phyloP scores from a whole-genome alignment of 2,329 filamentous ascomycete species.

The Trichoderma afroharzianum region DNA sequence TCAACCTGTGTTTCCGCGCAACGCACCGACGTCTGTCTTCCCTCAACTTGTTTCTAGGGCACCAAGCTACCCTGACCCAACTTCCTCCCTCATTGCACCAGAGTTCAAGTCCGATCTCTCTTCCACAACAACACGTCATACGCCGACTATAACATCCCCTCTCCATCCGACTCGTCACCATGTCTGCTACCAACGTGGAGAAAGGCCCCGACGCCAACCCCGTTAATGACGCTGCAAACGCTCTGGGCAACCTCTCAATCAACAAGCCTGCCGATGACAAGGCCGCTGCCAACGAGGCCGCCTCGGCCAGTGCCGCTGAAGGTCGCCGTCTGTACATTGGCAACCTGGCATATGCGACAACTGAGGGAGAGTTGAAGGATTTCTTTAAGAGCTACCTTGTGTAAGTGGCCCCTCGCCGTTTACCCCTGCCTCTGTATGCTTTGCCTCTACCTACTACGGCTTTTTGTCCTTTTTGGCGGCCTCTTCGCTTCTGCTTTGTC shows the following conservation, averaged over 20 bases:
- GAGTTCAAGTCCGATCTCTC: slow-evolving; percentile 51
- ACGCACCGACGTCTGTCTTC: slow-evolving; percentile 46
- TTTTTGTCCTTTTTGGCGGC: background rate
- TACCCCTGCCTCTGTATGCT: background rate
- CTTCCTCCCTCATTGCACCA: slow-evolving; percentile 61
- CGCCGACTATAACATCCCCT: slow-evolving; percentile 42
- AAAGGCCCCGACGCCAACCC: slow-evolving; percentile 61
- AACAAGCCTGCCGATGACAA: slow-evolving; percentile 49
- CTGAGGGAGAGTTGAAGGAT: slow-evolving; percentile 99
- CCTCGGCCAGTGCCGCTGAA: slow-evolving; percentile 95
- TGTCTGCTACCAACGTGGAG: slow-evolving; percentile 72
- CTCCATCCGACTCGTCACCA: slow-evolving; percentile 54
- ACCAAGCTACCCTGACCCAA: slow-evolving; percentile 77
- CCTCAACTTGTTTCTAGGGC: slow-evolving; percentile 64
- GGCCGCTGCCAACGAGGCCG: slow-evolving; percentile 76
- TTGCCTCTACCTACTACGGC: background rate
- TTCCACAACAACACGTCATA: slow-evolving; percentile 40
- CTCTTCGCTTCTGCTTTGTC: background rate
- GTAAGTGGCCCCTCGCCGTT: slow-evolving; percentile 58
- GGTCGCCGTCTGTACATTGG: slow-evolving; percentile 99
- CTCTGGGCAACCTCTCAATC: slow-evolving; percentile 71
- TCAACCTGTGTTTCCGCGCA: slow-evolving; percentile 46
- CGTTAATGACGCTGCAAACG: slow-evolving; percentile 74
- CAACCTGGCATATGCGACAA: slow-evolving; percentile 99
- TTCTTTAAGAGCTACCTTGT: slow-evolving; percentile 99